phyloP scores from a whole-genome alignment of 352 stramenopile genomes.

The Phytophthora hibernalis region DNA sequence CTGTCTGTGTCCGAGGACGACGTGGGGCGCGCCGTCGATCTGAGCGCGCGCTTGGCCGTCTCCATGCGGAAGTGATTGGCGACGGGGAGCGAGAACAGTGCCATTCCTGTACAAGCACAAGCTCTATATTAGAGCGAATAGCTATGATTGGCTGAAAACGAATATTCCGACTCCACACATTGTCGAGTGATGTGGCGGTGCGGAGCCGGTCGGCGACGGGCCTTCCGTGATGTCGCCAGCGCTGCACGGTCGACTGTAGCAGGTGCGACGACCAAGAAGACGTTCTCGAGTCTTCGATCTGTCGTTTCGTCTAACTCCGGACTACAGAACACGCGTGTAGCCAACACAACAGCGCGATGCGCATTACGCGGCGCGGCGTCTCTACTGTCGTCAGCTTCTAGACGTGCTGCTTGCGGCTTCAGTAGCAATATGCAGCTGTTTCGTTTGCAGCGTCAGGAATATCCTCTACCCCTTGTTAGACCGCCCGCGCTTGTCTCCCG shows the following conservation, averaged over 20 bases:
- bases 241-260: constrained; percentile 3
- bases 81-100: constrained; percentile 47
- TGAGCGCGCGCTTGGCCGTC: constrained; percentile 33
- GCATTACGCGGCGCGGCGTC: constrained; percentile 1
- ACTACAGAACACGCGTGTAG: constrained; percentile 4
- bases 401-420: constrained; percentile 5
- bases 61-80: constrained; percentile 35
- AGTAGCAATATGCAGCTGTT: neutral
- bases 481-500: constrained; percentile 13
- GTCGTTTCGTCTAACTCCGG: neutral
- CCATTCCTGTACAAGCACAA: constrained; percentile 43
- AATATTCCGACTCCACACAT: constrained; percentile 7
- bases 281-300: neutral
- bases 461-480: neutral
- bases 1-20: constrained; percentile 24
- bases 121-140: neutral
- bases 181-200: constrained; percentile 37
- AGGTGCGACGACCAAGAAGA: neutral
- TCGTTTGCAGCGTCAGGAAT: constrained; percentile 2
- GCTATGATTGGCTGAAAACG: constrained; percentile 27
- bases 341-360: constrained; percentile 2
- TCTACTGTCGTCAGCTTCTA: constrained; percentile 2
- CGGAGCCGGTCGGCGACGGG: constrained; percentile 34
- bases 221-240: constrained; percentile 33
- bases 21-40: neutral